These are phyloP conservation scores for Carex pumila DNA, from an alignment of 176 grass and related monocot species.

Conservation along the genomic window DNA sequence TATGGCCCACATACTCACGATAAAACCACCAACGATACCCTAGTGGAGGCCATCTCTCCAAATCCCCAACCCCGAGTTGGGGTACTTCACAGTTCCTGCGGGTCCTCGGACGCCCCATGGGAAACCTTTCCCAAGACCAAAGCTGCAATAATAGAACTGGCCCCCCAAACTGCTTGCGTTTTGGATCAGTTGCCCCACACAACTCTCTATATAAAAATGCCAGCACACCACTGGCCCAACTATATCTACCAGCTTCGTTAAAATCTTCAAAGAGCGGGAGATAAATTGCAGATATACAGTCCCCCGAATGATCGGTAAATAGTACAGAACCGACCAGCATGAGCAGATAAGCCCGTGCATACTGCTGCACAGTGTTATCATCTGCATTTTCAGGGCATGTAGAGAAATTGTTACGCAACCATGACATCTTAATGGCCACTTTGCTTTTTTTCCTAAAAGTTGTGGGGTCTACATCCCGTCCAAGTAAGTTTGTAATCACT, in stretches of 20 bases:
- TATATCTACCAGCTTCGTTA: conserved; percentile 8
- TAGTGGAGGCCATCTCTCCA: conserved; percentile 29
- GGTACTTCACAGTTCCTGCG: neutral
- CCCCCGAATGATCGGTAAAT: neutral
- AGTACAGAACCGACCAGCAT: neutral
- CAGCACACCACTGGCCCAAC: conserved; percentile 21
- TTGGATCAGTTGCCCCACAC: conserved; percentile 39
- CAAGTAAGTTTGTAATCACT: neutral
- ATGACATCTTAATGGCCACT: neutral
- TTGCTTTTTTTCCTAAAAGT: neutral
- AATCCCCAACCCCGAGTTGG: conserved; percentile 1
- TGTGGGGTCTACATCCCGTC: neutral
- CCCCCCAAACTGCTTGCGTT: conserved; percentile 45
- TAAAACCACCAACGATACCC: conserved; percentile 44
- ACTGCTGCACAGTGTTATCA: neutral
- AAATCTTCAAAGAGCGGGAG: neutral
- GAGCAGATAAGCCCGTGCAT: neutral
- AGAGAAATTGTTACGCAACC: neutral
- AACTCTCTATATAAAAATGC: conserved; percentile 47
- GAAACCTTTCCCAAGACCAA: conserved; percentile 60
- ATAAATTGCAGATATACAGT: neutral
- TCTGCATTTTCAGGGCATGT: neutral
- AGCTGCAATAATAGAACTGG: conserved; percentile 57
- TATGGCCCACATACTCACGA: conserved; percentile 34
- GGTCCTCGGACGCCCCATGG: conserved; percentile 43